A percentile compares a stretch with the other conserved stretches of the same genome.
phyloP scores from a whole-genome alignment of 2,329 filamentous ascomycete species.

The Calonectria pseudoturangicola region DNA sequence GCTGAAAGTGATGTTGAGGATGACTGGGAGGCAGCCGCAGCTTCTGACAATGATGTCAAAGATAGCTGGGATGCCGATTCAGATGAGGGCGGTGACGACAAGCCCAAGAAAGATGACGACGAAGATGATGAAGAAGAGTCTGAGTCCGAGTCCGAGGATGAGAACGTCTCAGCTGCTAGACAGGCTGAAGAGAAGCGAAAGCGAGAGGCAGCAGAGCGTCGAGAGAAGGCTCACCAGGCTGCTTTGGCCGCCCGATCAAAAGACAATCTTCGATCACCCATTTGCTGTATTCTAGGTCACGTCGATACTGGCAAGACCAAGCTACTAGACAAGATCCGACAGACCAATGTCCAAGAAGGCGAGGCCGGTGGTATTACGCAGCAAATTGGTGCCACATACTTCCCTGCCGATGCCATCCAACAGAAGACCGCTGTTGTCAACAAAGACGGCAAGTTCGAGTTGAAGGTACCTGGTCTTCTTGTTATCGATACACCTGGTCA shows the following conservation, averaged over 20 bases:
- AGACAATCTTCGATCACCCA: constrained; percentile 96
- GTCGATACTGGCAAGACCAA: constrained; percentile 99
- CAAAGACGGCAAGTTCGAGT: constrained; percentile 90
- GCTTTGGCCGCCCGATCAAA: constrained; percentile 93
- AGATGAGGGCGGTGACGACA: constrained; percentile 76
- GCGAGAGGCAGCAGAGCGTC: constrained; percentile 89
- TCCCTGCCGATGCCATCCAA: constrained; percentile 93
- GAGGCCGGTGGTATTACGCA: constrained; percentile 99
- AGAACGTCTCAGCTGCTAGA: constrained; percentile 83
- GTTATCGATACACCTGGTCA: constrained; percentile 99
- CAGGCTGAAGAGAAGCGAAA: constrained; percentile 86
- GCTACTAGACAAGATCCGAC: constrained; percentile 96
- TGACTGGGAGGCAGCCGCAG: constrained; percentile 92
- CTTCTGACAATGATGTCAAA: constrained; percentile 87
- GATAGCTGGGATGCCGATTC: constrained; percentile 96
- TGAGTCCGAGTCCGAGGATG: constrained; percentile 82
- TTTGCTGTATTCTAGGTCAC: constrained; percentile 99
- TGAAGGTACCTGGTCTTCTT: constrained; percentile 97
- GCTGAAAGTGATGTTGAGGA: constrained; percentile 80
- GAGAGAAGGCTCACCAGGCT: constrained; percentile 92
- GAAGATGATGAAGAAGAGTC: constrained; percentile 70
- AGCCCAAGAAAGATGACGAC: constrained; percentile 61
- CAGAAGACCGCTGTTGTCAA: constrained; percentile 97
- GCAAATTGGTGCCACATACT: constrained; percentile 99
- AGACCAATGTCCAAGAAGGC: constrained; percentile 98